Evolutionary conservation across 306 rosid species (phyloP), one percentile per base, ranked within the genome.

Genomic region (Prunus persica): DNA sequence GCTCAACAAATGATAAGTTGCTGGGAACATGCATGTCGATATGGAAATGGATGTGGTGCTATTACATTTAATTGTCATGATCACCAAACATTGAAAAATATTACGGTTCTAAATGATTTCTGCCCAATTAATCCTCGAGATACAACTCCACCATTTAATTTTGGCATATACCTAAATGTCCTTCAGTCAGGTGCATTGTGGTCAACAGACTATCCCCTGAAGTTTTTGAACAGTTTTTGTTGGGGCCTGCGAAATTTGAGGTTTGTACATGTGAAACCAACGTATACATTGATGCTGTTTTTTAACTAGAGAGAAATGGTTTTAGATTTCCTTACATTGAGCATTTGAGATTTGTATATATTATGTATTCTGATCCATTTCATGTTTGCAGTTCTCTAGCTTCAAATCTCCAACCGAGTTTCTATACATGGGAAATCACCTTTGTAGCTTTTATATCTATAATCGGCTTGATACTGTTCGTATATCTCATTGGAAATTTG

Each of bases 191-290:
- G 77, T 65, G 20, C 71, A 0, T 74, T 80, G 6, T 30, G 51
- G 4, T 76, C 81, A 13, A 45, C 67, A 13, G 14, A 83, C 61
- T 74, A 65, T 70, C 70, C 66, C 4, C 16, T 3, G 50, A 86
- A 82, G 72, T 65, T 82, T 46, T n/a, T 45, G 13, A 34, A 54
- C 8, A 73, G 87, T 66, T 82, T 82, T 28, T 86, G 81, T 76
- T 86, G 89, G 89, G 84, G 89, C 12, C 46, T 82, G 41, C 60
- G 78, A 82, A 82, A 85, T 76, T 28, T 82, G 24, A 85, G 89
- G 89, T 85, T 32, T 49, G 81, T 56, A 22, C 52, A 19, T 34
- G 3, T 18, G 1, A 16, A 20, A 14, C 0, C 38, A 32, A 32
- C 38, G 1, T 32, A 32, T 32, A 0, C 38, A 32, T 32, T 32